Evolutionary conservation across 164 flowering plant species (phyloP), one percentile per base, ranked within the genome.

Genomic region (Tetracentron sinense): DNA sequence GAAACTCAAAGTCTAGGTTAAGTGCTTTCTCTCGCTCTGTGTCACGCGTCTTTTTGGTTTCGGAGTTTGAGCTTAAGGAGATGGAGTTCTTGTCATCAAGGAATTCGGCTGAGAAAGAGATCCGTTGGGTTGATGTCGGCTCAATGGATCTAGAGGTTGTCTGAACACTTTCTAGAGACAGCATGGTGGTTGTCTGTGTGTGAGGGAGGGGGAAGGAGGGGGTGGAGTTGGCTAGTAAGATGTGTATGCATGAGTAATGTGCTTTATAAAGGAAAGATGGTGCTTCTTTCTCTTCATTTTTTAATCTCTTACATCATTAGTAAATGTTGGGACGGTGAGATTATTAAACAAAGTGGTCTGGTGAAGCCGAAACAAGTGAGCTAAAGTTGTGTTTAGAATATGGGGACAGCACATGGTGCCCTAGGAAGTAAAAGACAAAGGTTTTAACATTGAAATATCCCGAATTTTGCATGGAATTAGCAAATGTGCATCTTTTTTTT

Each of bases 51-150:
- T 64, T 65, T 19, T 70, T 61, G 21, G 11, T 10, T 23, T 60
- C 46, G 7, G 80, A 51, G 14, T 64, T 63, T 52, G 86, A 86
- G 47, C 53, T 74, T 30, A 79, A 79, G 69, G 87, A 77, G 54
- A 90, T 82, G 88, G 85, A 83, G 72, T 74, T 62, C 29, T 63
- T 67, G 2, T 82, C 89, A 21, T 84, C 85, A 3, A 81, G 79
- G 64, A 87, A 82, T 47, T 91, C 93, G 0, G 81, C 66, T 0
- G 96, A 87, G 81, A 89, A 89, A 11, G 96, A 91, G 42, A 87
- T 87, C 30, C 97, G 73, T 0, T 96, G 93, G 64, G 87, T 79
- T n/a, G 83, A 56, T 30, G 56, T 60, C 52, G 79, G 52, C 17
- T 76, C 79, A 2, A 47, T 63, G 56, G 77, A 54, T 61, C 58